Percentiles rank a stretch among this genome's conserved stretches.
Evolutionary conservation across 495 filamentous ascomycete genomes (phyloP).

Genomic region (Astrocystis sublimbata): DNA sequence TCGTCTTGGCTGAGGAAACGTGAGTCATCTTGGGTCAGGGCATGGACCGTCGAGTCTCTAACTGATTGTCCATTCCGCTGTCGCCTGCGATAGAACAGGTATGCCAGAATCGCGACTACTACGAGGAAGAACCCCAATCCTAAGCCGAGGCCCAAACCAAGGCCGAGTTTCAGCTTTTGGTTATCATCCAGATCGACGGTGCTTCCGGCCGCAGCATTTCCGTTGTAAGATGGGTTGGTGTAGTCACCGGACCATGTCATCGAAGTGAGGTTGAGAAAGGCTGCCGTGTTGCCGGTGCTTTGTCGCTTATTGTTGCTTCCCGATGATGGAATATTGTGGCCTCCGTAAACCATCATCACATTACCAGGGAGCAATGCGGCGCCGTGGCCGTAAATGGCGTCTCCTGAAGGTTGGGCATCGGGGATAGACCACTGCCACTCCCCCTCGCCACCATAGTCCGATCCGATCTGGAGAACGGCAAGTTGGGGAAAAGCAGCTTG

Average conservation of each 20-base stretch:
- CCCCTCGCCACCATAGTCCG: slow-evolving; percentile 64
- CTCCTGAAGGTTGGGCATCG: slow-evolving; percentile 44
- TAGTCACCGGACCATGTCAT: slow-evolving; percentile 71
- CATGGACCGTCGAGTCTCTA: slow-evolving; percentile 41
- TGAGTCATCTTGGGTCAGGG: slow-evolving; percentile 41
- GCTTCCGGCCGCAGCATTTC: background rate
- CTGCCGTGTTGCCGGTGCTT: slow-evolving; percentile 42
- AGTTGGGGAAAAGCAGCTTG: slow-evolving; percentile 79
- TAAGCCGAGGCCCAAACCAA: slow-evolving; percentile 73
- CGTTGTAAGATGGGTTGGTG: slow-evolving; percentile 51
- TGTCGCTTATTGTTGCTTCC: slow-evolving; percentile 38
- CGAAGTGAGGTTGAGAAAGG: slow-evolving; percentile 79
- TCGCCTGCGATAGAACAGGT: slow-evolving; percentile 60
- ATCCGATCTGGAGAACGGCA: slow-evolving; percentile 69
- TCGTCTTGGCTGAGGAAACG: slow-evolving; percentile 35
- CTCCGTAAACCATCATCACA: slow-evolving; percentile 87
- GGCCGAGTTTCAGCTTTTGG: slow-evolving; percentile 33
- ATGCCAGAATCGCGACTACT: slow-evolving; percentile 51
- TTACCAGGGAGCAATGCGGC: slow-evolving; percentile 80
- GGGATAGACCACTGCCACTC: slow-evolving; percentile 79
- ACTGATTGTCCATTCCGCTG: slow-evolving; percentile 32
- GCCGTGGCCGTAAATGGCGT: slow-evolving; percentile 82
- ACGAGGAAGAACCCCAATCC: slow-evolving; percentile 64
- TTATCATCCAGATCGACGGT: slow-evolving; percentile 22
- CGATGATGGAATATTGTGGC: slow-evolving; percentile 65